phyloP scores from a whole-genome alignment of 1,284 basidiomycete genomes.

The Xerocomus tenax region DNA sequence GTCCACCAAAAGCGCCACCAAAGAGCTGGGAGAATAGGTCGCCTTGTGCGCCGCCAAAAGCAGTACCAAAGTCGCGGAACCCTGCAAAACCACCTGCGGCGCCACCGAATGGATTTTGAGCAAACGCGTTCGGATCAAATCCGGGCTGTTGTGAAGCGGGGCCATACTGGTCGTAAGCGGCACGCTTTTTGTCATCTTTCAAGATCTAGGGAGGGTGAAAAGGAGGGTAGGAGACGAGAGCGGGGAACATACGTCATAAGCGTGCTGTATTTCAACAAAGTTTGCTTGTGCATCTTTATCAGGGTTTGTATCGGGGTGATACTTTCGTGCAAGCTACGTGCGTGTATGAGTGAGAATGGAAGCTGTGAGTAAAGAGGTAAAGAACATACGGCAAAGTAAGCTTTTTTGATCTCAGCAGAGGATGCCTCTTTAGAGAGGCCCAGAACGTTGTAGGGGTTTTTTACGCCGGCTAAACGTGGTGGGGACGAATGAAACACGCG shows the following conservation, averaged over 20 bases:
- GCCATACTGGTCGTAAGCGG: conserved; percentile 91
- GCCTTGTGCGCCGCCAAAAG: conserved; percentile 52
- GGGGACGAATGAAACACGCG: conserved; percentile 69
- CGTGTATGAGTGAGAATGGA: conserved; percentile 11
- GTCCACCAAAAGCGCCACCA: conserved; percentile 53
- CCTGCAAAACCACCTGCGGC: conserved; percentile 56
- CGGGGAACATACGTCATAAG: conserved; percentile 76
- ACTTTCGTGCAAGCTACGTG: conserved; percentile 87
- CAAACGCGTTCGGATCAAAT: conserved; percentile 83
- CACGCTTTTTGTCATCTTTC: conserved; percentile 90
- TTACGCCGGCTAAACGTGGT: conserved; percentile 47
- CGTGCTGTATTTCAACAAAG: conserved; percentile 94
- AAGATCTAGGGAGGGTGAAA: conserved; percentile 51
- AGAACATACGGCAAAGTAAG: conserved; percentile 78
- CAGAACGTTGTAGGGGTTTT: conserved; percentile 86
- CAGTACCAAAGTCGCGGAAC: conserved; percentile 60
- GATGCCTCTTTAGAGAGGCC: conserved; percentile 83
- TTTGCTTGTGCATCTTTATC: conserved; percentile 86
- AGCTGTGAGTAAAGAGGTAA: conserved; percentile 4
- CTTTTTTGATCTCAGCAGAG: conserved; percentile 89
- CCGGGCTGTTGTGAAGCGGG: conserved; percentile 89
- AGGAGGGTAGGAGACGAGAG: conserved; percentile 12
- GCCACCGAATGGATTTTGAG: conserved; percentile 39
- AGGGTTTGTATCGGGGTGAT: conserved; percentile 95
- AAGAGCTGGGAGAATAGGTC: conserved; percentile 90